A percentile compares a stretch with the other conserved stretches of the same genome.
phyloP scores from a whole-genome alignment of 108 stramenopile genomes.

The Nitzschia sp. region DNA sequence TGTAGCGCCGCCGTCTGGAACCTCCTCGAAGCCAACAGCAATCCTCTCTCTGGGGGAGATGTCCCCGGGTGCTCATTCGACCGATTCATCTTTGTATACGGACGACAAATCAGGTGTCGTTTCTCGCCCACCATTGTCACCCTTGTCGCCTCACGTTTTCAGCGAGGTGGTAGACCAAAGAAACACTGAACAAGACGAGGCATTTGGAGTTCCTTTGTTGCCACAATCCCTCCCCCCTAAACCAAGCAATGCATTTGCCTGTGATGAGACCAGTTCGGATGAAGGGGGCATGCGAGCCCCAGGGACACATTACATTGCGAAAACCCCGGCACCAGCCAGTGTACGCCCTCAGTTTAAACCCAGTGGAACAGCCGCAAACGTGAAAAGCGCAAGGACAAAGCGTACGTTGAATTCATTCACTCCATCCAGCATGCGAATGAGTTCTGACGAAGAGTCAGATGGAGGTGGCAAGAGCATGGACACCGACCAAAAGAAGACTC shows the following conservation, averaged over 20 bases:
- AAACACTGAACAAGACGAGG: constrained; percentile 12
- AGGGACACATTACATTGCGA: constrained; percentile 27
- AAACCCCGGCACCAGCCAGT: background rate
- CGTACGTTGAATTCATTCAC: constrained; percentile 11
- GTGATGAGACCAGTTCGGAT: constrained; percentile 12
- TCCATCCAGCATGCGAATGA: background rate
- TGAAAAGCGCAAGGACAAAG: constrained; percentile 16
- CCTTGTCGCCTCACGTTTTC: constrained; percentile 15
- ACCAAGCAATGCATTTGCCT: background rate
- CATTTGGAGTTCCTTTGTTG: background rate
- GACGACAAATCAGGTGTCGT: background rate
- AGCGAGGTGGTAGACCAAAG: constrained; percentile 3
- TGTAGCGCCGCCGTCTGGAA: background rate
- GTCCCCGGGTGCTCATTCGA: constrained; percentile 11
- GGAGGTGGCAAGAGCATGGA: background rate
- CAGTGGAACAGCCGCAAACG: background rate
- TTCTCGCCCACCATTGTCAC: constrained; percentile 10
- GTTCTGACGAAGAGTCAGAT: background rate
- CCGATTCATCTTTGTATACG: constrained; percentile 25
- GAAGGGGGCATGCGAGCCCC: constrained; percentile 5
- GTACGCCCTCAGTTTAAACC: constrained; percentile 19
- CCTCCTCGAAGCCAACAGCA: background rate
- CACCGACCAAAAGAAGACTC: constrained; percentile 3
- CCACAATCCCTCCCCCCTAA: constrained; percentile 7
- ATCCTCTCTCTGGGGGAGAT: background rate